A percentile compares a stretch with the other conserved stretches of the same genome.
Conservation (phyloP, 1,284 basidiomycete species). For the Exobasidium cylindrosporum region DNA sequence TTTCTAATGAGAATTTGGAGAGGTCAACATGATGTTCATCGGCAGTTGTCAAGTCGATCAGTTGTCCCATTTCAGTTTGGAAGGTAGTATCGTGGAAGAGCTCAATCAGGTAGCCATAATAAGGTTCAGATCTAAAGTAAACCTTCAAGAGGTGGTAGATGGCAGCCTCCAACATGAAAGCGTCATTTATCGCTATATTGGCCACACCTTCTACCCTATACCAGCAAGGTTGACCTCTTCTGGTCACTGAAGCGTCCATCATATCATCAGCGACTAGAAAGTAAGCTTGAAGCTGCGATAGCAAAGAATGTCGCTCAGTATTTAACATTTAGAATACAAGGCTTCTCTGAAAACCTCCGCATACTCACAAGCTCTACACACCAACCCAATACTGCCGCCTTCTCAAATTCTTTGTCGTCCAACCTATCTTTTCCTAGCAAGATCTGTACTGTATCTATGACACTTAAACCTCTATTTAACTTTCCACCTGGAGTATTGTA, state of each 20-base stretch:
- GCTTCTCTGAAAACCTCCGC: neutral
- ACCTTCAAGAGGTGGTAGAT: constrained; percentile 88
- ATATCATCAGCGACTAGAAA: constrained; percentile 98
- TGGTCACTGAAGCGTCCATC: constrained; percentile 91
- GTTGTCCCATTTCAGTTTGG: constrained; percentile 93
- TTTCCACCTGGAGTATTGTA: constrained; percentile 96
- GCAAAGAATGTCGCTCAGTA: neutral
- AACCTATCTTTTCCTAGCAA: constrained; percentile 62
- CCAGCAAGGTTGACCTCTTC: constrained; percentile 98
- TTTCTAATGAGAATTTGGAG: constrained; percentile 74
- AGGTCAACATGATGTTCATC: constrained; percentile 86
- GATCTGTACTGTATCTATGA: constrained; percentile 89
- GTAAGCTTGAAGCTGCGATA: constrained; percentile 82
- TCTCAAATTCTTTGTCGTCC: constrained; percentile 69
- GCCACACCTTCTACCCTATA: constrained; percentile 67
- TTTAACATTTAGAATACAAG: no score
- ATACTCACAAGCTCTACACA: constrained; percentile 81
- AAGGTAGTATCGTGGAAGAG: constrained; percentile 87
- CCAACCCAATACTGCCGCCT: constrained; percentile 90
- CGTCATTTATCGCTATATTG: constrained; percentile 91
- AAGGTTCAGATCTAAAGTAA: constrained; percentile 77
- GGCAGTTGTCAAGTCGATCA: constrained; percentile 92
- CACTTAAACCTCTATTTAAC: constrained; percentile 90
- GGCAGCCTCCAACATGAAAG: constrained; percentile 91
- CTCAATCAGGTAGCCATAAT: constrained; percentile 85